Percentiles rank a stretch among this genome's conserved stretches.
Conservation (phyloP, 257 asterid species). For the Nicotiana tabacum region DNA sequence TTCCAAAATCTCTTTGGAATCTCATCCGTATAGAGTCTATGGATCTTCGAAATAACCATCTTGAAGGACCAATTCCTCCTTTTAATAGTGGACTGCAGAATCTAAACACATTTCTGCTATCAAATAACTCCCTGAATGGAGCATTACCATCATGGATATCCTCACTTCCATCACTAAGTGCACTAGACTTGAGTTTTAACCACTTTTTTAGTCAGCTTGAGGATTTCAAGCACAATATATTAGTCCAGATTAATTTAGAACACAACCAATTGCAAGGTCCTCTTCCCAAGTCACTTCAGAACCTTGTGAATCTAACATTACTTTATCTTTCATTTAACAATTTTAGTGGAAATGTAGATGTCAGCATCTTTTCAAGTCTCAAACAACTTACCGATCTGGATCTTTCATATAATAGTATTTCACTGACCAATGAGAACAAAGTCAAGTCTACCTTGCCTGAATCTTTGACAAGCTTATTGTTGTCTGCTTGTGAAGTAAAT, state of each 20-base stretch:
- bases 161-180: conserved; percentile 13
- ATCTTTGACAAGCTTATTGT: neutral
- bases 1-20: too few species aligned
- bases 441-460: too few species aligned
- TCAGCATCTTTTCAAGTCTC: neutral
- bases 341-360: too few species aligned
- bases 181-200: conserved; percentile 1
- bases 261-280: conserved; percentile 12
- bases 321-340: too few species aligned
- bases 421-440: neutral
- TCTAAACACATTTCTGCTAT: neutral
- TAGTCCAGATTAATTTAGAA: neutral
- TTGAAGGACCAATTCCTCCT: neutral
- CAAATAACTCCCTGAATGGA: conserved; percentile 9
- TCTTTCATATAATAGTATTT: neutral
- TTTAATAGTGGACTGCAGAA: neutral
- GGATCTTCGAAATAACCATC: too few species aligned
- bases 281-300: conserved; percentile 15
- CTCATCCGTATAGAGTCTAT: neutral
- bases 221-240: conserved; percentile 13
- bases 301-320: conserved; percentile 14
- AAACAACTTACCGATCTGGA: neutral
- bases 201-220: conserved; percentile 11
- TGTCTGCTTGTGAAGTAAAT: neutral
- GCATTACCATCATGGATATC: conserved; percentile 15